Base-by-base conservation (phyloP, 2,329 filamentous ascomycete genomes). In the Colletotrichum chlorophyti region DNA sequence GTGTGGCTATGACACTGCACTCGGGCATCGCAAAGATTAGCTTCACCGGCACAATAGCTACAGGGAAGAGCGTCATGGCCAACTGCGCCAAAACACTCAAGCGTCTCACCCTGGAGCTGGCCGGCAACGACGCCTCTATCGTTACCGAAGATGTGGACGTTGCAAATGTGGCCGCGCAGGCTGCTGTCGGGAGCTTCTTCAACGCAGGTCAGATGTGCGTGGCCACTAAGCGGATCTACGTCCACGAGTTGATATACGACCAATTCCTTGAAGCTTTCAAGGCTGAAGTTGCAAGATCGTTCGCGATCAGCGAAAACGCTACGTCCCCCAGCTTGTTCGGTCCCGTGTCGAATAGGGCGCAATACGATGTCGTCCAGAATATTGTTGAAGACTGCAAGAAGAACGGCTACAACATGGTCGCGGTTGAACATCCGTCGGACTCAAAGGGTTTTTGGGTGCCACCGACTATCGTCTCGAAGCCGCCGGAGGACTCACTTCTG, bases 271-370 rank as follows among this genome's bases (percentile, higher is more conserved):
- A 73, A 2, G 62, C 66, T 17, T 66, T 81, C 11, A 65, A 75
- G 11, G 3, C 1, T 8, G 58, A 52, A 10, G 48, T 58, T 1
- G 27, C 43, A 7, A 34, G 41, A 12, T 35, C 32, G 1, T 51
- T 31, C 27, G 11, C 42, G 6, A 37, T 52, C 14, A 43, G 21
- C 11, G 32, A 41, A 3, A 38, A 58, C 26, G 48, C 48, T 3
- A 12, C 11, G 2, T 35, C 43, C n/a, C 52, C 42, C 11, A 51
- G 77, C 3, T 53, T 73, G 5, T 58, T 85, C 47, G 83, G 85
- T 0, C 88, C 88, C 0, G 71, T 90, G 3, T 85, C 86, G 53
- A 90, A 90, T 68, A 72, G 78, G 62, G 81, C 84, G 79, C 88
- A 90, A 69, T 90, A 79, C 66, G 81, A 87, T 12, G 76, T 77